Evolutionary conservation across 2,329 filamentous ascomycete species (phyloP).

Genomic region (Davidsoniella eucalypti): DNA sequence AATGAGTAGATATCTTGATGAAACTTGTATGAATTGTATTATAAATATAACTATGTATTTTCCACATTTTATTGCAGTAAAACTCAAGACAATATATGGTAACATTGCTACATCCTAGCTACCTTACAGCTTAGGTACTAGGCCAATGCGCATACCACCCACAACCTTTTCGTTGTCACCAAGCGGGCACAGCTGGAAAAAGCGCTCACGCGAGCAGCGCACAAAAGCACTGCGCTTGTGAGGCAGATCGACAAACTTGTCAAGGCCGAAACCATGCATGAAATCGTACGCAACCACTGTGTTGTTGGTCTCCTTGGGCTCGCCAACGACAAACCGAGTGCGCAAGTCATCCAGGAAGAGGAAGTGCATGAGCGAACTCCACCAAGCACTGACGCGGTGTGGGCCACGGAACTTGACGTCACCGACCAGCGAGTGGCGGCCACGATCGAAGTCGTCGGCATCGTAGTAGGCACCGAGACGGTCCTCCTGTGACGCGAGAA

Average conservation of each 20-base stretch:
- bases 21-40: background rate
- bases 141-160: conserved; percentile 34
- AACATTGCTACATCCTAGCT: background rate
- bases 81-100: background rate
- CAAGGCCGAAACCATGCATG: conserved; percentile 54
- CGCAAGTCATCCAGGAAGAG: conserved; percentile 44
- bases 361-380: conserved; percentile 45
- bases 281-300: conserved; percentile 61
- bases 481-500: conserved; percentile 29
- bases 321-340: conserved; percentile 42
- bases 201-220: conserved; percentile 46
- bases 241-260: conserved; percentile 56
- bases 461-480: conserved; percentile 39
- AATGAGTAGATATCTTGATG: background rate
- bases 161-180: conserved; percentile 39
- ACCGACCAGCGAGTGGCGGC: conserved; percentile 41
- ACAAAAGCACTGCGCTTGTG: conserved; percentile 56
- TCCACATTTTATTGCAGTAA: background rate
- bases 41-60: background rate
- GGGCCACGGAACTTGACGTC: conserved; percentile 43
- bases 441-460: conserved; percentile 39
- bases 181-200: conserved; percentile 51
- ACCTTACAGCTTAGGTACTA: conserved; percentile 35
- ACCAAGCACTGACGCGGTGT: conserved; percentile 45
- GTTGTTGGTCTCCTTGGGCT: conserved; percentile 55